Evolutionary conservation across 2,329 filamentous ascomycete genomes (phyloP), one percentile per base, ranked within the genome.

Genomic region (Talaromyces sp.): DNA sequence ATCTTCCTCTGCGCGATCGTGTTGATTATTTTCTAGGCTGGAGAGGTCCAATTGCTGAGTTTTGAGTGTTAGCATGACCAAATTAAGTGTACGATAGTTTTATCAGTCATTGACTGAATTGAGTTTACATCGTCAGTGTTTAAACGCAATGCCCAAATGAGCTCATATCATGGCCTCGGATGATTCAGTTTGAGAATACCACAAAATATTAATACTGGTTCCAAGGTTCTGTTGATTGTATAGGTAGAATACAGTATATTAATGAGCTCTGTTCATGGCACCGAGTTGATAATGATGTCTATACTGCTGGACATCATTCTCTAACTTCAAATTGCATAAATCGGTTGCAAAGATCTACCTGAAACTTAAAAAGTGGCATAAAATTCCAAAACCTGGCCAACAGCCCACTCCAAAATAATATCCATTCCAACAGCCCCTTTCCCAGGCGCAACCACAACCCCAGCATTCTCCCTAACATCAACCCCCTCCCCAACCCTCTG

Each of bases 341-440:
- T n/a, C n/a, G n/a, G n/a, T n/a, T n/a, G n/a, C n/a, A n/a, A n/a
- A n/a, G n/a, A n/a, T n/a, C n/a, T n/a, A n/a, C n/a, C n/a, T n/a
- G n/a, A n/a, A n/a, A n/a, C n/a, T n/a, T 27, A 35, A 35, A 20
- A 10, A 16, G 8, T 35, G 20, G 24, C 17, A 49, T 68, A 61
- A 46, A 60, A 62, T 16, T 67, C 67, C 66, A 89, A 79, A 16
- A 91, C 70, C 44, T 76, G 74, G 47, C 84, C 80, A 1, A 90
- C 87, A 1, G 85, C 85, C 89, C 89, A 92, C 47, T 78, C 76
- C 58, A 92, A 71, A 27, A 84, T 80, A 50, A 80, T 77, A 57
- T 77, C 77, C 81, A 91, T 86, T 52, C 84, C 80, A 8, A 79
- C 74, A 64, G 86, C 80, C 17, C 80, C 75, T 11, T 71, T 77